Evolutionary conservation across 345 rosid genomes (phyloP), one percentile per base, ranked within the genome.

Genomic region (Eucalyptus albens): DNA sequence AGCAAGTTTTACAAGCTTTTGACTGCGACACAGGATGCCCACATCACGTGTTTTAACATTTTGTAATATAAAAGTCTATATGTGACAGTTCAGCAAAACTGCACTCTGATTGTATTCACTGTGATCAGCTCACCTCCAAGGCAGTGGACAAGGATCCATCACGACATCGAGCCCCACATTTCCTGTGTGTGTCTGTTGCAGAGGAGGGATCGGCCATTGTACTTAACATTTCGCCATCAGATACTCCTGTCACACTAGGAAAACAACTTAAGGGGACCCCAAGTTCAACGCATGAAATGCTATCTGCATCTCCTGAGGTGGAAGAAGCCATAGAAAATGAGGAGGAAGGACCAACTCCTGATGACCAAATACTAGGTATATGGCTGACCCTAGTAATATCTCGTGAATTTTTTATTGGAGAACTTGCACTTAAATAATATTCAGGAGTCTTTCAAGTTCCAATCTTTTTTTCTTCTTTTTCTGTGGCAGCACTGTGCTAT

Each of bases 81-180:
- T 77, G 31, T 50, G 86, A 49, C 40, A 45, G 69, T 40, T 88
- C 33, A 80, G 24, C 56, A 19, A 50, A 29, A 45, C 21, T 9
- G 50, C 8, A 44, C 24, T 13, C 55, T 77, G 21, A 69, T 85
- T 60, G 9, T 19, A 56, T 91, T 86, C 89, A 14, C 87, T 87
- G 55, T 31, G 47, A 67, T 88, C 95, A 96, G 98, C 95, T 98
- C 83, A 96, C 98, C 15, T 87, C 90, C 31, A 94, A 94, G 92
- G 94, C 95, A 50, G 97, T 95, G 89, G 97, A 95, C 87, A 97
- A 97, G 92, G 94, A 94, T 91, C 90, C 92, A 62, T 60, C 94
- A 29, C 93, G 97, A 91, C n/a, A 98, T 89, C 94, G 97, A 29
- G 90, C 95, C 86, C 95, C 95, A 11, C 99, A 97, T 89, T 97